phyloP scores from a whole-genome alignment of 2,329 filamentous ascomycete species.

The Colletotrichum sp. region DNA sequence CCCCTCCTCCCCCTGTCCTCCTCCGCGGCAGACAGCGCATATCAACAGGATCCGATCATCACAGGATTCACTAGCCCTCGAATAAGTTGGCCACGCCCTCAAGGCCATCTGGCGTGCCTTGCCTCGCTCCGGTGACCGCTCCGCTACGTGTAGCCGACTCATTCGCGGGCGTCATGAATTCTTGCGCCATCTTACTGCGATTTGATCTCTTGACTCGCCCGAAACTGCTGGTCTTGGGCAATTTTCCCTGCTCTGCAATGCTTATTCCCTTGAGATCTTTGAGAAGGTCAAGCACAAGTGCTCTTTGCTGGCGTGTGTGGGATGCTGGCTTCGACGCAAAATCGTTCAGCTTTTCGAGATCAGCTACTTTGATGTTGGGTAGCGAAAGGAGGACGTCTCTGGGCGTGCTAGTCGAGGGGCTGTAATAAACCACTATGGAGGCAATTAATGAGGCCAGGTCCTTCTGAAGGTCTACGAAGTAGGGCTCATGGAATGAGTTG shows the following conservation, averaged over 20 bases:
- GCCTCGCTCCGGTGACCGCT: constrained; percentile 30
- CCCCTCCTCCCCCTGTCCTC: not conserved
- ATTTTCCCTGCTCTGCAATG: constrained; percentile 90
- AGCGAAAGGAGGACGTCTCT: constrained; percentile 78
- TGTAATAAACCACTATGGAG: constrained; percentile 80
- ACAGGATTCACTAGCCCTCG: constrained; percentile 31
- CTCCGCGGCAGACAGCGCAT: not conserved
- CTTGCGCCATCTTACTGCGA: constrained; percentile 67
- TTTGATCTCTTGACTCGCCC: constrained; percentile 46
- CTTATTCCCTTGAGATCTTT: constrained; percentile 89
- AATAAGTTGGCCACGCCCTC: constrained; percentile 62
- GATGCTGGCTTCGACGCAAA: constrained; percentile 63
- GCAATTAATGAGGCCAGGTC: constrained; percentile 90
- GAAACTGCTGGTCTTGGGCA: constrained; percentile 60
- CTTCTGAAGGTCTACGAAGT: constrained; percentile 96
- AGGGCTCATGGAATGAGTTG: constrained; percentile 89
- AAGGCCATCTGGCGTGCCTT: constrained; percentile 53
- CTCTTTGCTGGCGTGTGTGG: constrained; percentile 78
- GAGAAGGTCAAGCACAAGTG: constrained; percentile 82
- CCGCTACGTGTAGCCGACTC: constrained; percentile 32
- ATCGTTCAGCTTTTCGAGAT: constrained; percentile 69
- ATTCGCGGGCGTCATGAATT: constrained; percentile 61
- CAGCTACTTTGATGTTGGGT: constrained; percentile 73
- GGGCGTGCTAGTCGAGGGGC: constrained; percentile 71
- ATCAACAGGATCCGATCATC: not conserved